Evolutionary conservation across 192 early-diverging fungal species (phyloP), one percentile per base, ranked within the genome.

Genomic region (Entrophospora sp.): DNA sequence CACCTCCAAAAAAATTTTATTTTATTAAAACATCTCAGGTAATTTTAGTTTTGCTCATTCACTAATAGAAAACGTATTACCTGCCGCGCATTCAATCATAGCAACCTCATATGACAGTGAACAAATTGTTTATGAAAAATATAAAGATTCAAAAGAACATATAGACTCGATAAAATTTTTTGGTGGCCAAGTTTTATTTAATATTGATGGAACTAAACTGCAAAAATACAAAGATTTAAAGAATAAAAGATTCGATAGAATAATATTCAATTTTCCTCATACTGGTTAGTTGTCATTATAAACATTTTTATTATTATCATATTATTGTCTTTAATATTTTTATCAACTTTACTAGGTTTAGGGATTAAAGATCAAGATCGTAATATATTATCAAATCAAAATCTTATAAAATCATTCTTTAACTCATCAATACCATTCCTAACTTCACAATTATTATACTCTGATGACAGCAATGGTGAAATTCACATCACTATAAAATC

Each of bases 261-360:
- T 98, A 35, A 83, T 95, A 13, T 98, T 98, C 71, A 95, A 96
- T 71, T 98, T 98, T 72, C 96, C 96, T 34, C 96, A 98, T 69
- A 86, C 86, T 7, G 94, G 94, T 82, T 75, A 31, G 35, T 16
- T 38, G 35, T 16, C 38, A 24, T 22, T 30, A 16, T 42, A 42
- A 34, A 16, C 24, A n/a, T 52, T 1, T 24, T 60, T 38, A 64
- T 30, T 46, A 24, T 46, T 14, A 25, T 7, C 35, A 49, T 46
- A 53, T 68, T 32, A 31, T 38, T 25, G 35, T 28, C 35, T 10
- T 18, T 18, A 51, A 27, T 22, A 31, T 18, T 32, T 16, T 56
- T 38, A 61, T 28, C 58, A 1, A 14, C 45, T 30, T 7, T 16
- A 31, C 7, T 61, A 88, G 87, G 87, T 12, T 67, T 82, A 18